Evolutionary conservation across 345 rosid genomes (phyloP).

Genomic region (Rhodamnia argentea): DNA sequence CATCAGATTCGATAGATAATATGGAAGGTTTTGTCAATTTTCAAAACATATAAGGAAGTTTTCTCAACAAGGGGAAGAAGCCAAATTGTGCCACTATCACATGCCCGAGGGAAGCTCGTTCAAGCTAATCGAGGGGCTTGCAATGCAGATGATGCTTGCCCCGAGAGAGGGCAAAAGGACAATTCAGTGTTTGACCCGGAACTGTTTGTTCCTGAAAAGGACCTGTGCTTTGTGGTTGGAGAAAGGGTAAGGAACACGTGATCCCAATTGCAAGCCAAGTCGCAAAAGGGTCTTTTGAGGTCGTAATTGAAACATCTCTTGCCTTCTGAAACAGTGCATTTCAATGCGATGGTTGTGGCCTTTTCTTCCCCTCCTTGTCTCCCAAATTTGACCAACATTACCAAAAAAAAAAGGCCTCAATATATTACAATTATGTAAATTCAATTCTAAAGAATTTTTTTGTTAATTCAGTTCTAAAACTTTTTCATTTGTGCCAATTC

Average conservation of each 20-base stretch:
- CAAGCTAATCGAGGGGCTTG: neutral
- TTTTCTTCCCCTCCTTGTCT: neutral
- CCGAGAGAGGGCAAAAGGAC: neutral
- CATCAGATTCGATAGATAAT: too few species aligned
- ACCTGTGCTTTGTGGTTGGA: neutral
- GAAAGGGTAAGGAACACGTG: neutral
- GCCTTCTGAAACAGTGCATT: neutral
- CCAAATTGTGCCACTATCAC: neutral
- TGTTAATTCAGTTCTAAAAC: too few species aligned
- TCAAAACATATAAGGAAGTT: too few species aligned
- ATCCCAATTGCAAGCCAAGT: neutral
- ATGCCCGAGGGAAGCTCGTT: neutral
- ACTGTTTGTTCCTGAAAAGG: neutral
- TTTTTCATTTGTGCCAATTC: too few species aligned
- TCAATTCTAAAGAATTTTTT: too few species aligned
- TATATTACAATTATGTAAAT: too few species aligned
- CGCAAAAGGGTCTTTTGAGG: neutral
- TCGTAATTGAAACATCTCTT: neutral
- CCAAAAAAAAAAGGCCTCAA: too few species aligned
- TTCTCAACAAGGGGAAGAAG: neutral
- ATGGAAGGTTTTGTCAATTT: too few species aligned
- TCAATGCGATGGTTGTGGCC: neutral
- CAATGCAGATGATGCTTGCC: neutral
- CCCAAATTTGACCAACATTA: neutral
- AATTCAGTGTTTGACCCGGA: neutral